These are phyloP conservation scores for Helianthus tuberosus DNA, from an alignment of 129 eudicot genomes.

Conservation along the genomic window DNA sequence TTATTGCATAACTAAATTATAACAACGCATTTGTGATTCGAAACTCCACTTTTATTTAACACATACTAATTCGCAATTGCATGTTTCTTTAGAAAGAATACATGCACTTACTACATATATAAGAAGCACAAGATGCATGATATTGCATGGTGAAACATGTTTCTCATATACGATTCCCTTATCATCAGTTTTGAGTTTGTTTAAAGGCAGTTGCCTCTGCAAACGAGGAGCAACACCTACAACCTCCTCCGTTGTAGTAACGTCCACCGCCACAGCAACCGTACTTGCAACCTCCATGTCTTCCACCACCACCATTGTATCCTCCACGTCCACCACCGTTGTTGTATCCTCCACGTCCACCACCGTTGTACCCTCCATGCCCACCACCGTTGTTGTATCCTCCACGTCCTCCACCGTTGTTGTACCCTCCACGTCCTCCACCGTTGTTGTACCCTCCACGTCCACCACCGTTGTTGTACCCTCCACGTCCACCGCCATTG, in stretches of 20 bases:
- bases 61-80: conserved; percentile 3
- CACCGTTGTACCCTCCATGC: background rate
- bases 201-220: conserved; percentile 40
- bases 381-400: background rate
- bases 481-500: background rate
- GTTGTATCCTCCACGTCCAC: conserved; percentile 5
- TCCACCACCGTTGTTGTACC: too few species aligned
- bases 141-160: background rate
- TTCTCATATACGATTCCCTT: background rate
- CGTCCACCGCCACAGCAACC: conserved; percentile 28
- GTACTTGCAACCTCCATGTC: background rate
- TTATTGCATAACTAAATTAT: too few species aligned
- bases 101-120: conserved; percentile 23
- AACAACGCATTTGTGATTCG: background rate
- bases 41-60: conserved; percentile 11
- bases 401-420: background rate
- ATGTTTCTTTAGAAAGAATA: conserved; percentile 23
- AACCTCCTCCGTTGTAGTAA: conserved; percentile 18
- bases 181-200: conserved; percentile 31
- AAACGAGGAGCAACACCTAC: conserved; percentile 31
- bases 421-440: too few species aligned
- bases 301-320: conserved; percentile 17
- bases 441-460: too few species aligned
- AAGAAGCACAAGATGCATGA: conserved; percentile 8
- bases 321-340: conserved; percentile 18